Evolutionary conservation across 1,284 basidiomycete species (phyloP).

Genomic region (Cryptococcus floricola): DNA sequence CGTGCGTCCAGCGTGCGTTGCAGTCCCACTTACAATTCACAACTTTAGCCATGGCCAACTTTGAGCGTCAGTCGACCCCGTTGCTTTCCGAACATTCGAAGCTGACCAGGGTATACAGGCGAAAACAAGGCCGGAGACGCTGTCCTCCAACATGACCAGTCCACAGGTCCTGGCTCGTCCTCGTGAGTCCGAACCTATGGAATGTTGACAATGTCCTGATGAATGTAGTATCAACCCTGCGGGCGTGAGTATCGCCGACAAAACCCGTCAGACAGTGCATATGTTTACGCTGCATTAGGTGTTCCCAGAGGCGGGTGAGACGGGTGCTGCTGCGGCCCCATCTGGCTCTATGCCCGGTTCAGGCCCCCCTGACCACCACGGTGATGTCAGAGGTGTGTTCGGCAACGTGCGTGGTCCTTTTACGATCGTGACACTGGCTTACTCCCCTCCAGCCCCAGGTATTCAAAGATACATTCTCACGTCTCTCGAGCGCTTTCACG

Average conservation of each 20-base stretch:
- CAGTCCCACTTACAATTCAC: too few species aligned
- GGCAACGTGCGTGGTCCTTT: slow-evolving; percentile 29
- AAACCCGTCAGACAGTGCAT: neutral
- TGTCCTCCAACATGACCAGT: slow-evolving; percentile 27
- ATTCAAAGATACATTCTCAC: slow-evolving; percentile 35
- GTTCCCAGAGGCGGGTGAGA: slow-evolving; percentile 22
- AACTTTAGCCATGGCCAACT: neutral
- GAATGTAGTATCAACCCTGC: slow-evolving; percentile 29
- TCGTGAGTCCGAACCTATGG: slow-evolving; percentile 23
- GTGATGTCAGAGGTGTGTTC: slow-evolving; percentile 32
- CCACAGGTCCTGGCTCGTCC: slow-evolving; percentile 34
- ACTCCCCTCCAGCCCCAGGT: slow-evolving; percentile 26
- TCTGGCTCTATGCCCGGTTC: slow-evolving; percentile 35
- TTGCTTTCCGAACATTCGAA: neutral
- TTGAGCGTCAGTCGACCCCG: neutral
- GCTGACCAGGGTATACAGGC: neutral
- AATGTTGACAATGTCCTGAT: neutral
- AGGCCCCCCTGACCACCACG: slow-evolving; percentile 27
- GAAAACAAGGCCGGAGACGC: slow-evolving; percentile 33
- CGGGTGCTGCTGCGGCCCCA: slow-evolving; percentile 12
- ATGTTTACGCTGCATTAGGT: slow-evolving; percentile 17
- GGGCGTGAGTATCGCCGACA: slow-evolving; percentile 23
- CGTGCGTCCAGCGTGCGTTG: too few species aligned
- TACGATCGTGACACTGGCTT: neutral
- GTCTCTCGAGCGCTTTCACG: slow-evolving; percentile 34